A percentile compares a stretch with the other conserved stretches of the same genome.
Conservation (phyloP, 2,329 filamentous ascomycete genomes). For the Whalleya microplaca region DNA sequence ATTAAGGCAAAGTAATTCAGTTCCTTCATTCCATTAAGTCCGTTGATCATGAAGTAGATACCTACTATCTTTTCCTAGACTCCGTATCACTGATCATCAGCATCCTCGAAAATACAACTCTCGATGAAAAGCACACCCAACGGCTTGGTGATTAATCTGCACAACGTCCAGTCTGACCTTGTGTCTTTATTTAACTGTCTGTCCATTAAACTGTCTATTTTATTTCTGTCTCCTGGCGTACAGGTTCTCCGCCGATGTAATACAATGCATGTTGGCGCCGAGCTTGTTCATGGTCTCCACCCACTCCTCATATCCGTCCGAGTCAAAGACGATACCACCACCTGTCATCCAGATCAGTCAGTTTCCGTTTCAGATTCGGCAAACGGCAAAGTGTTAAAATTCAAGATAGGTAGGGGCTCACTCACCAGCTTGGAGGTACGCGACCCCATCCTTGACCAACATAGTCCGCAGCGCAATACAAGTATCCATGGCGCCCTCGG, state of each 20-base stretch:
- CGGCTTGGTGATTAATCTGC: too few species aligned
- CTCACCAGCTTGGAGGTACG: conserved; percentile 81
- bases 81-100: too few species aligned
- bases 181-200: too few species aligned
- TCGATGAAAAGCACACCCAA: too few species aligned
- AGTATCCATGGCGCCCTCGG: conserved; percentile 90
- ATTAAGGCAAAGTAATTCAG: background rate
- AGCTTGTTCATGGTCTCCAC: conserved; percentile 96
- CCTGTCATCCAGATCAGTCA: conserved; percentile 44
- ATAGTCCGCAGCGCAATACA: conserved; percentile 84
- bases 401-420: conserved; percentile 13
- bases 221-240: conserved; percentile 45
- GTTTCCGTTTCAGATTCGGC: conserved; percentile 3
- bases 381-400: background rate
- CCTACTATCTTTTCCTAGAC: too few species aligned
- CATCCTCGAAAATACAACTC: too few species aligned
- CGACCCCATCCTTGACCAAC: conserved; percentile 87
- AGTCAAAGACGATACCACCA: conserved; percentile 93
- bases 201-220: background rate
- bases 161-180: too few species aligned
- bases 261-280: conserved; percentile 85
- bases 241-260: conserved; percentile 79
- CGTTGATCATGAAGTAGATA: too few species aligned
- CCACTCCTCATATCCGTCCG: conserved; percentile 88
- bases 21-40: background rate